Percentiles rank a stretch among this genome's conserved stretches.
phyloP scores from a whole-genome alignment of 805 yeast genomes.

The Priceomyces melissophilus region DNA sequence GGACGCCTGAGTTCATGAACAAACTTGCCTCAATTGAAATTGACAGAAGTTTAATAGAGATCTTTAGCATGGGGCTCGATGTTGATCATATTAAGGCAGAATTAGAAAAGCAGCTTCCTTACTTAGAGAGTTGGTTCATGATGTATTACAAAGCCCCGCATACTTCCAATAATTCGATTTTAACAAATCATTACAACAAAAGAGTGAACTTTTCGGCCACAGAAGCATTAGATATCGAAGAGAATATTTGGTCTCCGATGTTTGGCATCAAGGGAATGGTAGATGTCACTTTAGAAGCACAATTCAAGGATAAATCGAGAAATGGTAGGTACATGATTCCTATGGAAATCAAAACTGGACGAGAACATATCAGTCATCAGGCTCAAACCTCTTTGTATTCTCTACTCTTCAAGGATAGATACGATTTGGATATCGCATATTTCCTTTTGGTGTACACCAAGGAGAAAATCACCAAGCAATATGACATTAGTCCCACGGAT shows the following conservation, averaged over 20 bases:
- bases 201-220: constrained; percentile 49
- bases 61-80: constrained; percentile 54
- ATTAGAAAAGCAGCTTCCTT: constrained; percentile 46
- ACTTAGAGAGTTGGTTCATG: constrained; percentile 52
- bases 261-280: constrained; percentile 87
- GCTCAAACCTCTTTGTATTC: constrained; percentile 88
- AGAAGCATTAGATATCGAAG: constrained; percentile 80
- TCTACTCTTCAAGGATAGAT: constrained; percentile 72
- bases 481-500: constrained; percentile 53
- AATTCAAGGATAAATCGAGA: constrained; percentile 20
- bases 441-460: constrained; percentile 75
- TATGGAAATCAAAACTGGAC: constrained; percentile 87
- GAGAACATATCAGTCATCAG: constrained; percentile 62
- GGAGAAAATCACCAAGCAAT: constrained; percentile 49
- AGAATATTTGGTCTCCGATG: constrained; percentile 86
- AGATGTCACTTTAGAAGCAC: constrained; percentile 79
- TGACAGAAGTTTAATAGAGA: constrained; percentile 45
- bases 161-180: constrained; percentile 15
- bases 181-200: constrained; percentile 24
- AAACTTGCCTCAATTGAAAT: constrained; percentile 36
- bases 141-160: constrained; percentile 32
- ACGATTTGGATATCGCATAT: constrained; percentile 61
- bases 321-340: constrained; percentile 61
- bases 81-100: constrained; percentile 39
- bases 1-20: constrained; percentile 37